Conservation (phyloP, 1,139 yeast species). For the Pichia cactophila region DNA sequence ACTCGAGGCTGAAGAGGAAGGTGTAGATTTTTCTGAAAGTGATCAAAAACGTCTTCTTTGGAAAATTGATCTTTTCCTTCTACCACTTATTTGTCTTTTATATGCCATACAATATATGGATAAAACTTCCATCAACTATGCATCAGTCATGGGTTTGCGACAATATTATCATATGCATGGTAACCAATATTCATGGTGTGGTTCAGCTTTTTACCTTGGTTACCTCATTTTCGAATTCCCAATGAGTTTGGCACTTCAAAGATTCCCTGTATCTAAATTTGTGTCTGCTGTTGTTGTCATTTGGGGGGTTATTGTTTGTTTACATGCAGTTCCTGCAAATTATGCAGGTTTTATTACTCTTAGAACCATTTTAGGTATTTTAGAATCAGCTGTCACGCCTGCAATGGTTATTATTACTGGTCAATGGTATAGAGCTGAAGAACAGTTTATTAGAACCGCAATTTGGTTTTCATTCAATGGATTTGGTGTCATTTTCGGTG, state of each 20-base stretch:
- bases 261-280: constrained; percentile 36
- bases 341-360: constrained; percentile 33
- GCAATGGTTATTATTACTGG: constrained; percentile 45
- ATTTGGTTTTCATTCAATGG: constrained; percentile 47
- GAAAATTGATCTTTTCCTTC: constrained; percentile 46
- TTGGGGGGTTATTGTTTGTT: constrained; percentile 40
- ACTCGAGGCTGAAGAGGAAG: constrained; percentile 15
- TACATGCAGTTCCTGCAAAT: constrained; percentile 37
- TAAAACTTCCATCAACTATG: constrained; percentile 50
- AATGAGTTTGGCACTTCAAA: constrained; percentile 36
- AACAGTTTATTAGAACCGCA: constrained; percentile 39
- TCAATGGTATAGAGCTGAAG: constrained; percentile 45
- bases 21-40: constrained; percentile 19
- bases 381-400: constrained; percentile 43
- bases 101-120: constrained; percentile 60
- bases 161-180: constrained; percentile 42
- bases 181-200: constrained; percentile 48
- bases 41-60: constrained; percentile 33
- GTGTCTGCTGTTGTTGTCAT: constrained; percentile 32
- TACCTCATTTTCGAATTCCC: constrained; percentile 41
- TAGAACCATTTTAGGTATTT: constrained; percentile 40
- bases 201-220: constrained; percentile 48
- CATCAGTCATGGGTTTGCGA: constrained; percentile 48
- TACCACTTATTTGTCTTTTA: constrained; percentile 48
- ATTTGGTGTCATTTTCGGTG: constrained; percentile 40